phyloP scores from a whole-genome alignment of 1,139 yeast species.

The Suhomyces taliae region DNA sequence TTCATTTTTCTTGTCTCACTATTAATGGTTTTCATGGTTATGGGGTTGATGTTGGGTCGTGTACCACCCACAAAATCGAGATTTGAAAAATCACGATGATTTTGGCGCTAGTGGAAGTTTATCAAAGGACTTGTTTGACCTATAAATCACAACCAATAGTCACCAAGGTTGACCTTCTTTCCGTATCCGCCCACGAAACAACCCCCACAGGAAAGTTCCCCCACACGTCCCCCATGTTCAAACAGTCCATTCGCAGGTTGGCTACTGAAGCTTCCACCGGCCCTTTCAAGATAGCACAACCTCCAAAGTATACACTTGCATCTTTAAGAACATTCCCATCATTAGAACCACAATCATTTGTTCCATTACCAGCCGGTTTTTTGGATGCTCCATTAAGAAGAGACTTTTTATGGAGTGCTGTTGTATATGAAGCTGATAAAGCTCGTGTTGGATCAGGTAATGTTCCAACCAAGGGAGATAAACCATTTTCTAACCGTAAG shows the following conservation, averaged over 20 bases:
- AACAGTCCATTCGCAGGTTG: conserved; percentile 29
- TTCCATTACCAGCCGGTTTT: conserved; percentile 71
- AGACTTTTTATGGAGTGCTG: conserved; percentile 93
- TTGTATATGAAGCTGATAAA: conserved; percentile 85
- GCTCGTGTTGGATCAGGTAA: conserved; percentile 87
- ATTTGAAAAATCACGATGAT: background rate
- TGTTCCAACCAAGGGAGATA: conserved; percentile 83
- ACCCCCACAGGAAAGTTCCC: background rate
- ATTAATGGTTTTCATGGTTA: background rate
- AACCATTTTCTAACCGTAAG: conserved; percentile 82
- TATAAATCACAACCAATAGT: background rate
- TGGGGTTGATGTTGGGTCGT: background rate
- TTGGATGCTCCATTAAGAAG: conserved; percentile 79
- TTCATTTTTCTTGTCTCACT: too few relatives aligned
- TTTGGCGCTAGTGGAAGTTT: too few relatives aligned
- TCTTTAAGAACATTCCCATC: conserved; percentile 85
- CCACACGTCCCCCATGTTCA: conserved; percentile 19
- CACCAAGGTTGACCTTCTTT: background rate
- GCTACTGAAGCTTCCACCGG: conserved; percentile 29
- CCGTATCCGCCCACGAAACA: too few relatives aligned
- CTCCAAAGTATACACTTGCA: conserved; percentile 79
- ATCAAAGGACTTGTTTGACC: background rate
- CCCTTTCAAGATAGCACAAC: conserved; percentile 36
- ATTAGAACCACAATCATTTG: conserved; percentile 74
- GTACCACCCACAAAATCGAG: background rate